Base-by-base conservation (phyloP, 73 alveolate species). In the Halteria grandinella region DNA sequence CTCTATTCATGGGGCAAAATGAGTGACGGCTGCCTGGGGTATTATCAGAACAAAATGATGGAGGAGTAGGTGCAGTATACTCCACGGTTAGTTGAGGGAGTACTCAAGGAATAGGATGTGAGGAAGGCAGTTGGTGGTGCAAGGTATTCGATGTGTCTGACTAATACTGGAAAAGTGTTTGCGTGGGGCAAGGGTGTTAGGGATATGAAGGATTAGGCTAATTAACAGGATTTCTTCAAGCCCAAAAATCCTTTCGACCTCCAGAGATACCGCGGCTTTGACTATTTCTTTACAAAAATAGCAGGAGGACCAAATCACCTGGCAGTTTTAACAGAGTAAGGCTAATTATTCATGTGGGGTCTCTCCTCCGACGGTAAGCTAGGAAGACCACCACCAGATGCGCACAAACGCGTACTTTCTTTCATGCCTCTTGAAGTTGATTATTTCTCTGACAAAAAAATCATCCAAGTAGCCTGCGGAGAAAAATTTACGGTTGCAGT, bases 1-100 rank as follows among this genome's bases (percentile, higher is more conserved):
- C 51, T 79, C 11, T 89, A 89, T 79, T 83, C 93, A 33, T 89
- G 96, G 96, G 96, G 96, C 0, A 82, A 69, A 40, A 74, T 24
- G 5, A 31, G 78, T 1, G 91, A 82, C 51, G 91, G 91, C 10
- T 82, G 91, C 25, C 50, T 82, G 0, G 91, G 91, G 1, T 82
- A 82, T 59, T 21, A 69, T 12, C 55, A 66, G 6, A 73, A 73
- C n/a, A 2, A 39, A 7, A 48, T 37, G 1, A 33, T 52, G 3
- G 63, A 39, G 25, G 52, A 23, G 24, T 20, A 47, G 15, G 18
- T 57, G 6, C 70, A 82, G 49, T 21, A 20, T 7, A 87, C 71
- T 15, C 91, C 91, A 4, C 71, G 41, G 48, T 12, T 82, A 20
- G 57, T 73, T 36, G 91, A 82, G 49, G 23, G 48, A 5, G 32